phyloP scores from a whole-genome alignment of 2,329 filamentous ascomycete genomes.

The Huntiella moniliformis region DNA sequence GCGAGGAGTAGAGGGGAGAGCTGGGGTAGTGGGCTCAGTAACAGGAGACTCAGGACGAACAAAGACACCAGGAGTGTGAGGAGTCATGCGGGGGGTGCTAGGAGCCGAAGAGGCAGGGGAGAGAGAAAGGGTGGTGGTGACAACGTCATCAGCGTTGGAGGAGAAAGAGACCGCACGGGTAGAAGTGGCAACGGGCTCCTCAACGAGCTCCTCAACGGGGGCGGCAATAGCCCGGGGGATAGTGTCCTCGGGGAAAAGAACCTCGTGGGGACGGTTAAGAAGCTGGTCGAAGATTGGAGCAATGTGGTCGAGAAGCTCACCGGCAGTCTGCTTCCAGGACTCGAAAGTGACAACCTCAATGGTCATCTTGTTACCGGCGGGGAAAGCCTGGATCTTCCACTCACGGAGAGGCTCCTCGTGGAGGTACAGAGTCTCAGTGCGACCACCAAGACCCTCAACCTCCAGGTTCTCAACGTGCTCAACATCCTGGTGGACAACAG shows the following conservation, averaged over 20 bases:
- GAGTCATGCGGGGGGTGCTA: slow-evolving; percentile 3
- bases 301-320: slow-evolving; percentile 31
- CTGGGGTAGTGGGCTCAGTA: neutral
- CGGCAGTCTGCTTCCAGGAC: slow-evolving; percentile 33
- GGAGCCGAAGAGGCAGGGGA: slow-evolving; percentile 4
- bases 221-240: neutral
- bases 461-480: slow-evolving; percentile 39
- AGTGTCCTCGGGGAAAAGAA: slow-evolving; percentile 16
- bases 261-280: slow-evolving; percentile 19
- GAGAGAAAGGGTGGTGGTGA: slow-evolving; percentile 1
- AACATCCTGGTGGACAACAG: slow-evolving; percentile 40
- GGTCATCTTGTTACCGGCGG: slow-evolving; percentile 28
- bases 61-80: neutral
- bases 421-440: slow-evolving; percentile 40
- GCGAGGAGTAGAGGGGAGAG: neutral
- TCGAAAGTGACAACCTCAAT: slow-evolving; percentile 42
- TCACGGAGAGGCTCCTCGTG: slow-evolving; percentile 35
- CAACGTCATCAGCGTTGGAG: neutral
- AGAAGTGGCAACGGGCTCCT: neutral
- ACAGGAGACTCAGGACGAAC: neutral
- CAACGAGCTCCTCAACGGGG: neutral
- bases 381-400: slow-evolving; percentile 45
- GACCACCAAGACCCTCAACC: slow-evolving; percentile 19
- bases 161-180: neutral
- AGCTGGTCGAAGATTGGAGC: slow-evolving; percentile 23